phyloP scores from a whole-genome alignment of 345 rosid species.

The Hibiscus trionum region DNA sequence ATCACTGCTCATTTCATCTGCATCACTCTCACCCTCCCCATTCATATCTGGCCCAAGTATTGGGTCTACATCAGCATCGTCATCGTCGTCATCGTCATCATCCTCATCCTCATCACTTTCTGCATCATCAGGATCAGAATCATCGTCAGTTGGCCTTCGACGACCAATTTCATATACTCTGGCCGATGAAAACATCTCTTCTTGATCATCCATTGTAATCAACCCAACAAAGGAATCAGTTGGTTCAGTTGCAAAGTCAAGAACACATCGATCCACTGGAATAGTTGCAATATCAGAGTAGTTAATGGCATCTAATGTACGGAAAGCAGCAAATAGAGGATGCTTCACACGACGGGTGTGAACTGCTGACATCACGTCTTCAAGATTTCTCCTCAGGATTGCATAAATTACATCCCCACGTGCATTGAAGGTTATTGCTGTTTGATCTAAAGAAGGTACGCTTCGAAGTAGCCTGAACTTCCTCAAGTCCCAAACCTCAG shows the following conservation, averaged over 20 bases:
- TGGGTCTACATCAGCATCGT: constrained; percentile 62
- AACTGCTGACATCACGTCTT: constrained; percentile 85
- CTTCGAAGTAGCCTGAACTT: constrained; percentile 75
- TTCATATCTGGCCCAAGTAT: constrained; percentile 51
- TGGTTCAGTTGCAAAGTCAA: constrained; percentile 86
- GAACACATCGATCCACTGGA: constrained; percentile 91
- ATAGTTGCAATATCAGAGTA: constrained; percentile 89
- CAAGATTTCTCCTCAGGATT: constrained; percentile 86
- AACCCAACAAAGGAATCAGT: constrained; percentile 87
- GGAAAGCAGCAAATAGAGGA: constrained; percentile 77
- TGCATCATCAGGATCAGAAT: constrained; percentile 95
- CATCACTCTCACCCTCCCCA: constrained; percentile 76
- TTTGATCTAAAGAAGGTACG: constrained; percentile 90
- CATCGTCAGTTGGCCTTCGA: constrained; percentile 87
- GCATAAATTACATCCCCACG: constrained; percentile 95
- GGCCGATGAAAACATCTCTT: constrained; percentile 83
- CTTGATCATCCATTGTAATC: constrained; percentile 93
- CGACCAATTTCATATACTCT: constrained; percentile 94
- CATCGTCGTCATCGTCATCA: constrained; percentile 56
- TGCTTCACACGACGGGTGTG: constrained; percentile 85
- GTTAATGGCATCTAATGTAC: constrained; percentile 84
- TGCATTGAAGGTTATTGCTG: constrained; percentile 77
- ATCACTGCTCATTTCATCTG: constrained; percentile 55
- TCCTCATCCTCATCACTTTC: constrained; percentile 92
- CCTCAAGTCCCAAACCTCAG: constrained; percentile 97